phyloP scores from a whole-genome alignment of 2,329 filamentous ascomycete genomes.

The Xylariaceae sp. region DNA sequence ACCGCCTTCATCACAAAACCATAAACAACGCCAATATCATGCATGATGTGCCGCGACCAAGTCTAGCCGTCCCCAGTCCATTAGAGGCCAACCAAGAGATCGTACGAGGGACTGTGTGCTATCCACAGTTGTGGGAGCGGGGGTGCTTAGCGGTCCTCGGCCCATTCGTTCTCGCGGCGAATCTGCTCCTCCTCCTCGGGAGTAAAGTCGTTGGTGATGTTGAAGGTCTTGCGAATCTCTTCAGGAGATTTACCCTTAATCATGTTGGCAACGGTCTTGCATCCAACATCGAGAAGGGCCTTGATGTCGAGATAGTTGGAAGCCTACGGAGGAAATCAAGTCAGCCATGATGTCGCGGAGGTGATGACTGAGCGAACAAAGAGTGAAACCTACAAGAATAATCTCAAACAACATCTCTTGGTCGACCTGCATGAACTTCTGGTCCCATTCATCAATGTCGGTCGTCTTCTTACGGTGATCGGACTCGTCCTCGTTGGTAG shows the following conservation, averaged over 20 bases:
- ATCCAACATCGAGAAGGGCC: constrained; percentile 93
- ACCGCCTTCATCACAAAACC: background rate
- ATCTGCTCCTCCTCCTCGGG: constrained; percentile 99
- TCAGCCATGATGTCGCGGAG: constrained; percentile 28
- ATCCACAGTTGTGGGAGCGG: background rate
- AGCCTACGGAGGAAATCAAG: constrained; percentile 57
- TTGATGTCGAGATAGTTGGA: constrained; percentile 99
- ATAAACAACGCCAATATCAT: background rate
- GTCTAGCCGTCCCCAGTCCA: background rate
- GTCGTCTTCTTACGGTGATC: constrained; percentile 98
- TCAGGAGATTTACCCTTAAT: constrained; percentile 99
- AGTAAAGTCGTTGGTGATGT: constrained; percentile 99
- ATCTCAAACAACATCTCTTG: constrained; percentile 99
- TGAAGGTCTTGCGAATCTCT: constrained; percentile 99
- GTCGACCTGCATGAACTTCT: constrained; percentile 99
- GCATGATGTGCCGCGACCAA: background rate
- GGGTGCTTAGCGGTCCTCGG: constrained; percentile 70
- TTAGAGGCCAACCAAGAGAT: background rate
- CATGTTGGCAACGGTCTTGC: constrained; percentile 99
- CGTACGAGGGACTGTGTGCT: background rate
- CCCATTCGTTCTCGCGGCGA: constrained; percentile 88
- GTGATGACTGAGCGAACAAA: background rate
- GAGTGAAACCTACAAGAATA: constrained; percentile 72
- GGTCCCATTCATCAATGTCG: constrained; percentile 99
- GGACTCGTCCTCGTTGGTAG: constrained; percentile 82